Base-by-base conservation (phyloP, 2,329 filamentous ascomycete genomes). In the Fusarium sp. region DNA sequence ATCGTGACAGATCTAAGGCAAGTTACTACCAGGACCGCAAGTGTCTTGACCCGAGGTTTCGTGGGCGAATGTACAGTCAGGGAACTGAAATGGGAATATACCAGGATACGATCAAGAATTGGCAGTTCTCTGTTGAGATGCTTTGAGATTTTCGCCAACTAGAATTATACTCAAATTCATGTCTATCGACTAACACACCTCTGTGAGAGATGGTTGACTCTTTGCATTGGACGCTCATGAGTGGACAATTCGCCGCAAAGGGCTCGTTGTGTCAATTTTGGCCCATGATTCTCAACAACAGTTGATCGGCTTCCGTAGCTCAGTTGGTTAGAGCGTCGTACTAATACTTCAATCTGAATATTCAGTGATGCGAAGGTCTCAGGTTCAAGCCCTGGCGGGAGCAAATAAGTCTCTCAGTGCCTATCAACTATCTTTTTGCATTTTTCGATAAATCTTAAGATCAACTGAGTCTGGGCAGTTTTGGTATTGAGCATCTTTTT, bases 291-390 rank as follows among this genome's bases (percentile, higher is more conserved):
- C 8, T 25, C 8, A 51, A 28, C 13, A 41, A 52, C 10, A 28
- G 49, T 8, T 51, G 49, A 41, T 51, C 26, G 49, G 49, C 49
- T 52, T 52, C 49, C 49, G 49, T 52, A 52, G 49, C 49, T 52
- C 49, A 52, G 49, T 51, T 51, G 49, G 49, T 51, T 51, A 51
- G 49, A 51, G 49, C 49, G 49, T 51, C 49, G 49, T 51, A 51
- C 49, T 51, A 51, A 51, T 51, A 51, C 49, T 51, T 41, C 49
- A 51, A 28, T 51, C 49, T 25, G 49, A 51, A 25, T 51, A 41
- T 51, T 25, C 49, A n/a, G 49, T 51, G 16, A 51, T 51, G 49
- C 49, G 49, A 51, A 51, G 49, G 49, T 51, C 49, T 51, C 49
- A 51, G 49, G 49, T 51, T 52, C 49, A 52, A 52, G 49, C 34